Evolutionary conservation across 768 basidiomycete species (phyloP), one percentile per base, ranked within the genome.

Genomic region (Xerocomellus amylosporus): DNA sequence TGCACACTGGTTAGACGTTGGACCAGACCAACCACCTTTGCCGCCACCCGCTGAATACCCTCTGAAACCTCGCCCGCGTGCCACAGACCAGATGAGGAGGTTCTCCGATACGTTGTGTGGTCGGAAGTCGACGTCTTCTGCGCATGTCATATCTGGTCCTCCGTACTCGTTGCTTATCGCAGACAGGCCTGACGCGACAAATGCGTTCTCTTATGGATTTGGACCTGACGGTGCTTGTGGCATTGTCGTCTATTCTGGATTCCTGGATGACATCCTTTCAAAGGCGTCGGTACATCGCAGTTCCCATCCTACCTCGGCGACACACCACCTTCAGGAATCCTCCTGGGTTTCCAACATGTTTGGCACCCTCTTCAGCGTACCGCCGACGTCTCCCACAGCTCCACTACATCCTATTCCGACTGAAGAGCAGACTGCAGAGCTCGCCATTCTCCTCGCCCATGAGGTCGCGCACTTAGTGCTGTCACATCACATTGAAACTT

Each of bases 161-260:
- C 93, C 93, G 0, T 98, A 95, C 67, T 89, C 91, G 33, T 74
- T 99, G 7, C 78, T 99, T 41, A 69, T 99, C n/a, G 83, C 96
- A 43, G 91, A 98, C 47, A 85, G 86, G 56, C 86, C 91, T 1
- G 87, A 90, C 55, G 77, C 84, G 2, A 79, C 83, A 9, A 99
- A 98, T 64, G 96, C 97, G 1, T 97, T 99, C 70, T 91, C 89
- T 1, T 98, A 95, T 66, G 96, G 96, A 2, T 98, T 98, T 60
- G 93, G 93, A 13, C 88, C 91, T 3, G 84, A 93, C 63, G 89
- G 91, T 36, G 91, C 87, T 1, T 94, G 93, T 54, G 96, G 97
- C 7, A 82, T 99, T 54, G 95, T 98, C 51, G 84, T 99, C 9
- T 98, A 92, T 70, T 91, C 90, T 13, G 96, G 96, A 6, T 92